Percentiles rank a stretch among this genome's conserved stretches.
phyloP scores from a whole-genome alignment of 164 flowering plant genomes.

The Dillenia suffruticosa region DNA sequence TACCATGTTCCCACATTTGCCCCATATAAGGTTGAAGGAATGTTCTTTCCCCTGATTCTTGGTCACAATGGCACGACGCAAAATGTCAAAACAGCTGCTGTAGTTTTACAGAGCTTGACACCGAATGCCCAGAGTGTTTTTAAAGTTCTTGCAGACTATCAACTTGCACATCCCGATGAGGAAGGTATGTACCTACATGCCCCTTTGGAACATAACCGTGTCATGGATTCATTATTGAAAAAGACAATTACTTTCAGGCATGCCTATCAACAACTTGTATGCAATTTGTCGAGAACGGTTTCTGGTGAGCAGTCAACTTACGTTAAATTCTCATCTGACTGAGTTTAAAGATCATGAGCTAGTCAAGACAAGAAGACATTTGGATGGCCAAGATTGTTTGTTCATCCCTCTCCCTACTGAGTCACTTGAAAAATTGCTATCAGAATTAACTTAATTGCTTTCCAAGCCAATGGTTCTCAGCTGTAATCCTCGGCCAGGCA shows the following conservation, averaged over 20 bases:
- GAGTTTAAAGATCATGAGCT: constrained; percentile 95
- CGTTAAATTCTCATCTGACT: constrained; percentile 85
- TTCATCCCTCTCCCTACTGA: constrained; percentile 76
- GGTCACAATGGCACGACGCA: constrained; percentile 62
- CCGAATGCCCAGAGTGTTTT: constrained; percentile 96
- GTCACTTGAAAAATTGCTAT: constrained; percentile 62
- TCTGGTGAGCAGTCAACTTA: constrained; percentile 62
- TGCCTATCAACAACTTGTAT: constrained; percentile 60
- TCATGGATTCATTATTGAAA: no score
- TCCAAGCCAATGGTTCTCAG: no score
- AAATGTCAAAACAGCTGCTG: constrained; percentile 78
- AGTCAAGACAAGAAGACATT: constrained; percentile 69
- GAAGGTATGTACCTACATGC: constrained; percentile 52
- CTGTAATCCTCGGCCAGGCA: no score
- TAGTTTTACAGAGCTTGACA: constrained; percentile 93
- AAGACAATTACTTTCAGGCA: constrained; percentile 40
- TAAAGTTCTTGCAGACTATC: constrained; percentile 83
- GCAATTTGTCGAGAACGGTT: constrained; percentile 70
- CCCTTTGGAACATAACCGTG: not conserved
- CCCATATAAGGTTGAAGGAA: constrained; percentile 82
- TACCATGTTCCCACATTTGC: constrained; percentile 88
- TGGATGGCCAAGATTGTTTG: constrained; percentile 89
- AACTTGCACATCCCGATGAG: constrained; percentile 75
- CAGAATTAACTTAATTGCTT: constrained; percentile 19
- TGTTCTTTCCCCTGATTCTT: constrained; percentile 75